These are phyloP conservation scores for Podosphaera aphanis DNA, from an alignment of 2,329 filamentous ascomycete genomes.

Conservation along the genomic window DNA sequence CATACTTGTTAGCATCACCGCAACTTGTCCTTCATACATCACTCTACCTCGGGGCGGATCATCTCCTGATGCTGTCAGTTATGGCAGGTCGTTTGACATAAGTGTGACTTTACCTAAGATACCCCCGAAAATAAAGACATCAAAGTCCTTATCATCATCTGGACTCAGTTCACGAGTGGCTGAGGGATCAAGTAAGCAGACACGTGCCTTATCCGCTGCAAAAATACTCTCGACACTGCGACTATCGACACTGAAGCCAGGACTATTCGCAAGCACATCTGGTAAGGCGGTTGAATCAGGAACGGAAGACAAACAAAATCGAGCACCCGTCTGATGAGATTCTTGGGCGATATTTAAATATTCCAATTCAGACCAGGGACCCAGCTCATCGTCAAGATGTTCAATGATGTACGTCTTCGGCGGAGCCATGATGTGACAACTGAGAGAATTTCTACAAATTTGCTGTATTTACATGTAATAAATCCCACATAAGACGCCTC, in stretches of 20 bases:
- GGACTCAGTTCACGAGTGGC: constrained; percentile 63
- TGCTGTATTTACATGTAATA: no score
- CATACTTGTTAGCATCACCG: constrained; percentile 3
- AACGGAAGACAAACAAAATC: constrained; percentile 66
- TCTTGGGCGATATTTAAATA: constrained; percentile 74
- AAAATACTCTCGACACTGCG: constrained; percentile 69
- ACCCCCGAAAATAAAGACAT: constrained; percentile 84
- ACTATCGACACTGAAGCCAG: constrained; percentile 47
- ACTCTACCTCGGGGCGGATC: constrained; percentile 69
- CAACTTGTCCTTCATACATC: constrained; percentile 1
- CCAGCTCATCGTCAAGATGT: constrained; percentile 85
- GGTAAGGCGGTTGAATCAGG: constrained; percentile 45
- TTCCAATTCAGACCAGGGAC: constrained; percentile 82
- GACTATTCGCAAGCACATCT: constrained; percentile 26
- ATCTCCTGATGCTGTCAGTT: constrained; percentile 32
- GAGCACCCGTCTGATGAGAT: constrained; percentile 38
- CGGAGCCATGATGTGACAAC: constrained; percentile 3
- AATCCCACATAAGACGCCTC: no score
- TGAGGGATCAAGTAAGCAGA: constrained; percentile 76
- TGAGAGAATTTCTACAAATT: no score
- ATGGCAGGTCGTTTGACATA: background rate
- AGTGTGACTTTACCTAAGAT: constrained; percentile 51
- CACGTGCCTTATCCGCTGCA: constrained; percentile 41
- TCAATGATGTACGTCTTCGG: constrained; percentile 76
- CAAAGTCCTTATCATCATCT: constrained; percentile 60